phyloP scores from a whole-genome alignment of 768 basidiomycete genomes.

The Hygrophorus pudorinus region DNA sequence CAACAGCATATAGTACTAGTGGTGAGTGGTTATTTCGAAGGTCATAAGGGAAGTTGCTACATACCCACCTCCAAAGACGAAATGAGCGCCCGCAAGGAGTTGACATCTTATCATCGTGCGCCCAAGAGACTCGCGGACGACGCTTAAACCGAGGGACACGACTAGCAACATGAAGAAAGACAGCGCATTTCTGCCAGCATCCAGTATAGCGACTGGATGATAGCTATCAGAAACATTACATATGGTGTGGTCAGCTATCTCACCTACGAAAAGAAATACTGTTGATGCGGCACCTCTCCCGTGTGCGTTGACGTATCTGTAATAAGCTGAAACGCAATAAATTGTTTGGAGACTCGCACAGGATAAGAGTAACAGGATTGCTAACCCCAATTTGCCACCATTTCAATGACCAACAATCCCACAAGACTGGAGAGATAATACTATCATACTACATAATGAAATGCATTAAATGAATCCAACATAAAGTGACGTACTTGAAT shows the following conservation, averaged over 20 bases:
- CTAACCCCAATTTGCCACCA: slow-evolving; percentile 85
- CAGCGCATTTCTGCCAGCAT: slow-evolving; percentile 88
- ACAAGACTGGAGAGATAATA: slow-evolving; percentile 88
- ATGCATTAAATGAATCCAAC: background rate
- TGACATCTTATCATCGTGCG: slow-evolving; percentile 78
- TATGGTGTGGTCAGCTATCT: slow-evolving; percentile 16
- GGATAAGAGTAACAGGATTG: slow-evolving; percentile 4
- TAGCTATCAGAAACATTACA: slow-evolving; percentile 1
- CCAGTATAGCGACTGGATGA: slow-evolving; percentile 77
- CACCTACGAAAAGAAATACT: slow-evolving; percentile 89
- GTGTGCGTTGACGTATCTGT: slow-evolving; percentile 88
- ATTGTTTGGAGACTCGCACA: slow-evolving; percentile 8
- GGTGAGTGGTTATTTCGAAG: slow-evolving; percentile 1
- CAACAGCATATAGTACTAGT: slow-evolving; percentile 83
- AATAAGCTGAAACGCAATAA: slow-evolving; percentile 52
- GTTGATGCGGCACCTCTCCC: slow-evolving; percentile 65
- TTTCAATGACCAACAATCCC: slow-evolving; percentile 83
- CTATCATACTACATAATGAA: slow-evolving; percentile 25
- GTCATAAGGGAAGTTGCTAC: background rate
- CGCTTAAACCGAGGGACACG: slow-evolving; percentile 85
- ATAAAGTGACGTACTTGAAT: slow-evolving; percentile 52
- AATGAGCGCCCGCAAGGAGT: slow-evolving; percentile 74
- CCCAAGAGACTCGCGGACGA: slow-evolving; percentile 84
- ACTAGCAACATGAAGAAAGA: slow-evolving; percentile 94
- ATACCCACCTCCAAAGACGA: slow-evolving; percentile 82